Evolutionary conservation across 1,284 basidiomycete species (phyloP), one percentile per base, ranked within the genome.

Genomic region (Heterobasidion annosum): DNA sequence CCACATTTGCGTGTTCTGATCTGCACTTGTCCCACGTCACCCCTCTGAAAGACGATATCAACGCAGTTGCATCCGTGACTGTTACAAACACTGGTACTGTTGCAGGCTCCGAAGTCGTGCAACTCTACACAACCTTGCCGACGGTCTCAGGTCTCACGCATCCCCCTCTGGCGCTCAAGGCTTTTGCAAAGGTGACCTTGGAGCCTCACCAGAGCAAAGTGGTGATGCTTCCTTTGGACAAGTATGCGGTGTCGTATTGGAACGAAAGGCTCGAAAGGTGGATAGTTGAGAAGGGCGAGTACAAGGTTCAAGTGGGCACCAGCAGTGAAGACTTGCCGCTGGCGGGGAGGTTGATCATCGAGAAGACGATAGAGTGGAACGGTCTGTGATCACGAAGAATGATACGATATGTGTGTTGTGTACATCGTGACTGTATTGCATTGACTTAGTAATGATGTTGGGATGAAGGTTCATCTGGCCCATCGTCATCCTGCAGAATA

Each of bases 61-160:
- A 43, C 8, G 48, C 67, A 16, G 55, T 62, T 5, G 67, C 81
- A 25, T 65, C 70, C 15, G 68, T 82, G 53, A 72, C 65, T 0
- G 70, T 88, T 48, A 75, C 63, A 55, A 91, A 91, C 68, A 77
- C 73, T 1, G 86, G 87, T 0, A 55, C 63, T 0, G 59, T 76
- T 13, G 50, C 64, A 1, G 88, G 88, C 3, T 84, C 83, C 1
- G 81, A 88, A 62, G 78, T 84, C 51, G 77, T 81, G 8, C 87
- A 90, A 65, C 57, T 88, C 15, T 91, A 89, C 64, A 70, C 89
- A 35, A 71, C 78, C 75, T 82, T 58, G 78, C 82, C 2, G 68
- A 74, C 51, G 71, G 47, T 34, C 34, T 58, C 73, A 25, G 78
- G 77, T 8, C 65, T 81, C 32, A 74, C 77, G 6, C 82, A 79